phyloP scores from a whole-genome alignment of 1,284 basidiomycete genomes.

The Ceratobasidium sp. region DNA sequence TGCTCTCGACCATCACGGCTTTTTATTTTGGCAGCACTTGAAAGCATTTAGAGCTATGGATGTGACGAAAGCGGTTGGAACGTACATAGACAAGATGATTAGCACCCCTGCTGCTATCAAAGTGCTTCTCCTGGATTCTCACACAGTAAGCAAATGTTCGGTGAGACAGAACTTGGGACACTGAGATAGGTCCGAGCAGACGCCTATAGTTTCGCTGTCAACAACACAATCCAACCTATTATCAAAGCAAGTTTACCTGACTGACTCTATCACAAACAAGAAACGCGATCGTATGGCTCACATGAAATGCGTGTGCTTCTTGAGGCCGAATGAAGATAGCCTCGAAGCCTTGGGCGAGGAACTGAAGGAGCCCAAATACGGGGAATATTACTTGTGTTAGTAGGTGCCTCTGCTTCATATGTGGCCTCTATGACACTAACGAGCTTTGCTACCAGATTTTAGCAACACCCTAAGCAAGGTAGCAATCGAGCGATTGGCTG shows the following conservation, averaged over 20 bases:
- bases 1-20: neutral
- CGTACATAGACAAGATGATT: constrained; percentile 91
- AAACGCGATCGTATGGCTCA: constrained; percentile 90
- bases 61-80: constrained; percentile 92
- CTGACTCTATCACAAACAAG: constrained; percentile 94
- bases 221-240: constrained; percentile 94
- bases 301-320: constrained; percentile 95
- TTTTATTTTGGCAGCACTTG: neutral
- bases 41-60: constrained; percentile 68
- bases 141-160: constrained; percentile 74
- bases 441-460: constrained; percentile 70
- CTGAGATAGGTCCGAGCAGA: constrained; percentile 58
- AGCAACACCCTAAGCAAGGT: constrained; percentile 92
- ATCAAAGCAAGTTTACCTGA: constrained; percentile 97
- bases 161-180: neutral
- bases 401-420: constrained; percentile 58
- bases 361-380: constrained; percentile 89
- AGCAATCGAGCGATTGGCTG: constrained; percentile 91
- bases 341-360: constrained; percentile 85
- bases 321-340: constrained; percentile 82
- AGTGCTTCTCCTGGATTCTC: constrained; percentile 93
- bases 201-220: constrained; percentile 95
- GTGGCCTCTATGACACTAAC: constrained; percentile 10
- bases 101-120: constrained; percentile 91
- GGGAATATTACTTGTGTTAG: constrained; percentile 97